These are phyloP conservation scores for Trichomonascaceae sp. DNA, from an alignment of 1,139 yeast species.

Conservation along the genomic window DNA sequence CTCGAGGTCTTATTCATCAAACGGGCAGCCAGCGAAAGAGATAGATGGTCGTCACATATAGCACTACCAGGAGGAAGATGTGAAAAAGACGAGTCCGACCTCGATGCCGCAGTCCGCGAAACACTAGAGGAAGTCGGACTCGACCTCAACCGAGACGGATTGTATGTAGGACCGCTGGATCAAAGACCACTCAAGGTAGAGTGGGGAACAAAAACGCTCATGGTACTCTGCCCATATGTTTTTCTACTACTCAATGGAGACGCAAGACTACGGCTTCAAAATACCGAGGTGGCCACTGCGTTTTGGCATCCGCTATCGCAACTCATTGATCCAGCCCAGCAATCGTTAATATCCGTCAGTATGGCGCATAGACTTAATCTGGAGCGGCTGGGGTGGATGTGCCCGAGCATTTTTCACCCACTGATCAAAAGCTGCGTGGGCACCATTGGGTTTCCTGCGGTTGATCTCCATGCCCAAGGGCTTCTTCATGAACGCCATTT, in stretches of 20 bases:
- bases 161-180: constrained; percentile 24
- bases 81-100: constrained; percentile 25
- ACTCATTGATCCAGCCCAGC: constrained; percentile 13
- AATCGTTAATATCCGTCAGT: constrained; percentile 15
- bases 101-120: constrained; percentile 26
- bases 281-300: constrained; percentile 26
- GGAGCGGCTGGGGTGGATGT: constrained; percentile 8
- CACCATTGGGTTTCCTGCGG: constrained; percentile 22
- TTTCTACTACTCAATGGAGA: constrained; percentile 17
- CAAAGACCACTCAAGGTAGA: constrained; percentile 25
- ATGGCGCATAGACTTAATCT: constrained; percentile 18
- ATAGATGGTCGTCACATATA: constrained; percentile 32
- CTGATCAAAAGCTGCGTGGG: constrained; percentile 18
- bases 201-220: constrained; percentile 23
- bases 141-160: constrained; percentile 18
- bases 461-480: constrained; percentile 15
- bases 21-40: constrained; percentile 24
- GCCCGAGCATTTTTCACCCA: constrained; percentile 9
- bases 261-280: constrained; percentile 18
- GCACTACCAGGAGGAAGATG: constrained; percentile 31
- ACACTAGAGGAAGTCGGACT: constrained; percentile 29
- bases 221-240: constrained; percentile 28
- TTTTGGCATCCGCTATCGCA: constrained; percentile 27
- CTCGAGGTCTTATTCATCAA: constrained; percentile 26
- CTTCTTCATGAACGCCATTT: constrained; percentile 4